A percentile compares a stretch with the other conserved stretches of the same genome.
These are phyloP conservation scores for Tetrahymena thermophila DNA, from an alignment of 73 alveolate genomes.

Conservation along the genomic window DNA sequence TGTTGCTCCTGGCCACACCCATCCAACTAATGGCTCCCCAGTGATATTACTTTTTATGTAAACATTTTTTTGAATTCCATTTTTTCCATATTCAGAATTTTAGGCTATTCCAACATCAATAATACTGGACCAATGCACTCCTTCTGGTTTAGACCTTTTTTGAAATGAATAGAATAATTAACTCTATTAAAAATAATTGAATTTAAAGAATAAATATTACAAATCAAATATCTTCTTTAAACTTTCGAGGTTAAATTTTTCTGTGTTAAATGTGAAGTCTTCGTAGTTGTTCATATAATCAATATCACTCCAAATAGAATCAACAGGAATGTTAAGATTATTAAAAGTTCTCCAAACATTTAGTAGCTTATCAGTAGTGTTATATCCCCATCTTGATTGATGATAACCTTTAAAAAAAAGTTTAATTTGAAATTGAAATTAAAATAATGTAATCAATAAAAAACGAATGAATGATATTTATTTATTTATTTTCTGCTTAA, in stretches of 20 bases:
- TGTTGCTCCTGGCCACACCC: constrained; percentile 81
- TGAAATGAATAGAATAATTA: neutral
- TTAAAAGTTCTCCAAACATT: constrained; percentile 51
- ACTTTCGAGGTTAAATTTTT: constrained; percentile 8
- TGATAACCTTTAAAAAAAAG: constrained; percentile 62
- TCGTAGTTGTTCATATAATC: constrained; percentile 57
- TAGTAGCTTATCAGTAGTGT: constrained; percentile 52
- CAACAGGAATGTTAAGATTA: constrained; percentile 50
- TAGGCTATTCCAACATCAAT: constrained; percentile 65
- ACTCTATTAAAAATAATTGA: neutral
- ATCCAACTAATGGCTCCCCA: constrained; percentile 35
- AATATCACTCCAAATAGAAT: constrained; percentile 75
- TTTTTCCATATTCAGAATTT: constrained; percentile 1
- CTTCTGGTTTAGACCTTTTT: constrained; percentile 14
- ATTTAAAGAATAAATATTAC: neutral
- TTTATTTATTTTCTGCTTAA: too few species aligned
- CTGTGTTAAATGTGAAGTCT: constrained; percentile 44
- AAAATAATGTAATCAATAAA: too few species aligned
- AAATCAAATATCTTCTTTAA: constrained; percentile 22
- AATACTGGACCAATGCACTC: constrained; percentile 63
- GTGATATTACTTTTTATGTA: constrained; percentile 49
- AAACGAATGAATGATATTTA: too few species aligned
- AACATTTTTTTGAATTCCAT: constrained; percentile 44
- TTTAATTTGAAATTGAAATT: too few species aligned
- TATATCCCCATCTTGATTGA: constrained; percentile 88